Evolutionary conservation across 768 basidiomycete species (phyloP).

Genomic region (Phaffia australis): DNA sequence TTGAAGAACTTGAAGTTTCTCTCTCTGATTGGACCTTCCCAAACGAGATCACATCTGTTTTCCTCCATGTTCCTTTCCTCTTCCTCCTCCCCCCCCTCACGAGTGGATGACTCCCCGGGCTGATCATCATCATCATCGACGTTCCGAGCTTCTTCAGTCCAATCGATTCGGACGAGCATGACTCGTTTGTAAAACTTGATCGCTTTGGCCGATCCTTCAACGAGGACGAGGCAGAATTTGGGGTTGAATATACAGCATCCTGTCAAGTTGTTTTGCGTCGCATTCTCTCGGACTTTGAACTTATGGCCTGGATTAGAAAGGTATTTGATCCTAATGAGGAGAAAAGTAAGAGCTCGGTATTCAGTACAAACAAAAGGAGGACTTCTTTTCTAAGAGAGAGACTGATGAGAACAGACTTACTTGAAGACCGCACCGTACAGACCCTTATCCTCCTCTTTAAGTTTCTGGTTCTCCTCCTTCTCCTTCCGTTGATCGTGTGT

Average conservation of each 20-base stretch:
- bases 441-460: constrained; percentile 78
- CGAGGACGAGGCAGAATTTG: constrained; percentile 77
- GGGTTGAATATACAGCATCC: constrained; percentile 88
- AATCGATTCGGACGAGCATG: constrained; percentile 75
- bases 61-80: constrained; percentile 59
- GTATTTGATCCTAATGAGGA: constrained; percentile 55
- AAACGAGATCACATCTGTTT: constrained; percentile 80
- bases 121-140: constrained; percentile 39
- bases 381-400: not conserved
- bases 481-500: constrained; percentile 80
- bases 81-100: constrained; percentile 49
- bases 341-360: not conserved
- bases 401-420: constrained; percentile 44
- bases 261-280: constrained; percentile 75
- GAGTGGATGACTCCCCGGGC: constrained; percentile 39
- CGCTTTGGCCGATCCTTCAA: constrained; percentile 79
- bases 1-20: constrained; percentile 68
- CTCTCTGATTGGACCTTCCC: constrained; percentile 84
- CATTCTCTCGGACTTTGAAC: constrained; percentile 94
- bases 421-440: constrained; percentile 78
- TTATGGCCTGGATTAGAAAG: constrained; percentile 85
- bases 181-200: constrained; percentile 78
- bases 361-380: constrained; percentile 3
- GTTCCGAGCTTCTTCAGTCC: constrained; percentile 82
- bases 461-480: constrained; percentile 74